A percentile compares a stretch with the other conserved stretches of the same genome.
These are phyloP conservation scores for Erodium trifolium DNA, from an alignment of 441 rosid genomes.

Conservation along the genomic window DNA sequence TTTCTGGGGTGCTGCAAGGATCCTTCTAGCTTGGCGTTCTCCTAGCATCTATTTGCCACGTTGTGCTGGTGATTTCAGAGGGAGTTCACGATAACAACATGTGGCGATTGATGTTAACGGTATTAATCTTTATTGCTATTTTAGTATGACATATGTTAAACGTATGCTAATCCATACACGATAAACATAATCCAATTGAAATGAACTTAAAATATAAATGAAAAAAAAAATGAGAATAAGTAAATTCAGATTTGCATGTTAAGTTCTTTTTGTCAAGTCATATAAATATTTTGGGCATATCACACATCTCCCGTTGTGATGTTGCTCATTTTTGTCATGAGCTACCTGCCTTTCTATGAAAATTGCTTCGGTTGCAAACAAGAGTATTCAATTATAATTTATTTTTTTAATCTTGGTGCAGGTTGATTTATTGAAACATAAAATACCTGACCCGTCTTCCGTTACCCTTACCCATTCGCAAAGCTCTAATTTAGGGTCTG, in stretches of 20 bases:
- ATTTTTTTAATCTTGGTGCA: constrained; percentile 22
- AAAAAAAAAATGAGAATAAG: too few relatives aligned
- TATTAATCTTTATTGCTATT: constrained; percentile 21
- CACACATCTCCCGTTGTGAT: background rate
- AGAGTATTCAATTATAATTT: background rate
- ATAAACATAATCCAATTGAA: too few relatives aligned
- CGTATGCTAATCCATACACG: too few relatives aligned
- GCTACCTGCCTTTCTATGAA: background rate
- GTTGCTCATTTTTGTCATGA: background rate
- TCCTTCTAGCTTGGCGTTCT: constrained; percentile 67
- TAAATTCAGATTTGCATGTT: too few relatives aligned
- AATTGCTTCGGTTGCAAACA: background rate
- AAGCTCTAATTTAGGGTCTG: constrained; percentile 36
- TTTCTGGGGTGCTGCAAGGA: constrained; percentile 43
- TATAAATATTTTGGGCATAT: background rate
- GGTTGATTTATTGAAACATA: constrained; percentile 81
- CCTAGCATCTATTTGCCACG: constrained; percentile 66
- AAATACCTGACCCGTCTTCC: constrained; percentile 74
- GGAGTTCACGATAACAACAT: constrained; percentile 57
- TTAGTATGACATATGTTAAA: background rate
- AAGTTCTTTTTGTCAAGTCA: background rate
- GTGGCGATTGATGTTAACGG: constrained; percentile 64
- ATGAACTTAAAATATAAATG: too few relatives aligned
- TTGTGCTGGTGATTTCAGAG: constrained; percentile 70
- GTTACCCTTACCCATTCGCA: constrained; percentile 33